Evolutionary conservation across 2,329 filamentous ascomycete genomes (phyloP).

Genomic region (Colletotrichum tamarilloi): DNA sequence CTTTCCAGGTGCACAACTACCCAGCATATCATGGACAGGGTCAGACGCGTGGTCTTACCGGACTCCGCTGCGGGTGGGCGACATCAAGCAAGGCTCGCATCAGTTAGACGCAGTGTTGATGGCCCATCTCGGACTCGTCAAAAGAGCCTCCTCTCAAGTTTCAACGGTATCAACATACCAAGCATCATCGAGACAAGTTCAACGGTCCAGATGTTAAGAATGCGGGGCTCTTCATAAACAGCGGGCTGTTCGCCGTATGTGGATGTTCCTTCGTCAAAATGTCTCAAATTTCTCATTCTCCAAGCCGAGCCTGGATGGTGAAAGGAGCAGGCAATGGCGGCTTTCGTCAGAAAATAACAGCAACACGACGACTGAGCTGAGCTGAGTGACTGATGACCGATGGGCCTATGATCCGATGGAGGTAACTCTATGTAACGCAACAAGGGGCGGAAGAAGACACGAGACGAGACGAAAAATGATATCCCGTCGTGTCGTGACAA

Average conservation of each 20-base stretch:
- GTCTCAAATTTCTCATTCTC: constrained; percentile 1
- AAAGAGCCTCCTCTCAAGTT: constrained; percentile 2
- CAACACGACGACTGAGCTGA: background rate
- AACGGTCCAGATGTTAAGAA: background rate
- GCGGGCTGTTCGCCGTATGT: background rate
- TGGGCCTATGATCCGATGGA: background rate
- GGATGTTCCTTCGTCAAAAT: background rate
- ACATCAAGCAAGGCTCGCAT: background rate
- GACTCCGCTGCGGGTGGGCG: background rate
- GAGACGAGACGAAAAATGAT: background rate
- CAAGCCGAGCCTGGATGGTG: background rate
- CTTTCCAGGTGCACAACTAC: background rate
- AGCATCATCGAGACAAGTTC: constrained; percentile 6
- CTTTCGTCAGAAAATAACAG: background rate
- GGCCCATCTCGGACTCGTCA: background rate
- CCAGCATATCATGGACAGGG: background rate
- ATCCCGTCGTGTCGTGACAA: background rate
- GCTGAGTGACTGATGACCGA: background rate
- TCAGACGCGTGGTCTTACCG: background rate
- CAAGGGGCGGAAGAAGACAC: constrained; percentile 9
- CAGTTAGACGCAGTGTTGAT: background rate
- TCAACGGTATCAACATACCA: background rate
- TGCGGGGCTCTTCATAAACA: background rate
- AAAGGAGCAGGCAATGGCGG: background rate
- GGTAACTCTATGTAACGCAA: background rate